phyloP scores from a whole-genome alignment of 1,284 basidiomycete species.

The Trichosporon sp. region DNA sequence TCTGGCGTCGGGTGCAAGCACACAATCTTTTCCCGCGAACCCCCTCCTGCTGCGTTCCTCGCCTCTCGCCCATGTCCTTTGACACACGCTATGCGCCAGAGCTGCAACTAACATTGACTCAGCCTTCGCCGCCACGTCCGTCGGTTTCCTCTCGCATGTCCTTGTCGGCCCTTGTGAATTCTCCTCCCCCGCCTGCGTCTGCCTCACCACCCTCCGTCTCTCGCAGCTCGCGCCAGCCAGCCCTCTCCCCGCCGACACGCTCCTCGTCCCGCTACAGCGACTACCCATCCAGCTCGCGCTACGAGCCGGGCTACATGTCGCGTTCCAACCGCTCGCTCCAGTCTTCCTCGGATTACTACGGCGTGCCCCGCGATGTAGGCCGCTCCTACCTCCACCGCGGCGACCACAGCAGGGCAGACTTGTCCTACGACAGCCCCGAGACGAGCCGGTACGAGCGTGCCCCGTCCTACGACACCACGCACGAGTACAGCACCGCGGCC shows the following conservation, averaged over 20 bases:
- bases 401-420: constrained; percentile 5
- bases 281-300: background rate
- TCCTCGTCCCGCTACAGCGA: constrained; percentile 4
- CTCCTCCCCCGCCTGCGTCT: constrained; percentile 10
- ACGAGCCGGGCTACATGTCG: constrained; percentile 8
- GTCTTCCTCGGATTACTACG: constrained; percentile 13
- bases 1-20: background rate
- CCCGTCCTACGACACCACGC: constrained; percentile 11
- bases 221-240: constrained; percentile 5
- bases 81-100: background rate
- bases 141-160: constrained; percentile 34
- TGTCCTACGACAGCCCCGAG: constrained; percentile 11
- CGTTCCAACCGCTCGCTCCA: background rate
- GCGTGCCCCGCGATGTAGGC: constrained; percentile 18
- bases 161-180: constrained; percentile 40
- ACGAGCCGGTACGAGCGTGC: constrained; percentile 6
- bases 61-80: background rate
- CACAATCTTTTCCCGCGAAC: background rate
- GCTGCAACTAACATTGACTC: constrained; percentile 1
- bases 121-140: constrained; percentile 23
- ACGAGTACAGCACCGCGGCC: background rate
- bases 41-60: too few species aligned
- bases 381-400: constrained; percentile 21
- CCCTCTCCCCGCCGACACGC: constrained; percentile 4
- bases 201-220: background rate